A percentile compares a stretch with the other conserved stretches of the same genome.
phyloP scores from a whole-genome alignment of 305 asterid species.

The Solanum hybrid region DNA sequence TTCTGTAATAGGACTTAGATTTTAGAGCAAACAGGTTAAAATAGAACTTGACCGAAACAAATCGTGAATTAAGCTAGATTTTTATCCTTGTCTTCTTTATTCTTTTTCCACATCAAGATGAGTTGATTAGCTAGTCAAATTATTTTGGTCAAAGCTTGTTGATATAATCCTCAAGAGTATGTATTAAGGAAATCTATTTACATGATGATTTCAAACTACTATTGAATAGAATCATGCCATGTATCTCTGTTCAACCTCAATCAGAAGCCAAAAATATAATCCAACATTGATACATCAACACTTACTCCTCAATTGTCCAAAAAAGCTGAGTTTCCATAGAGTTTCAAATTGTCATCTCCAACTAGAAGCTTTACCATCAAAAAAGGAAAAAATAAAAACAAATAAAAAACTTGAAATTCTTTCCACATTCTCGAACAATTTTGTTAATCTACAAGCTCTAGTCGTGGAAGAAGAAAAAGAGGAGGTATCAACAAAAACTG shows the following conservation, averaged over 20 bases:
- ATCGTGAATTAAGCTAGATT: neutral
- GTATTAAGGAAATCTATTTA: neutral
- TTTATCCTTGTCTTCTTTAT: neutral
- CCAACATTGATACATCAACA: neutral
- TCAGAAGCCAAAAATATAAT: neutral
- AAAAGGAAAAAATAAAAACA: neutral
- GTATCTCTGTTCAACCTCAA: neutral
- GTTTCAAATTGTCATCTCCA: slow-evolving; percentile 2
- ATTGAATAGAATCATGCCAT: neutral
- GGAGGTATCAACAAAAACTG: neutral
- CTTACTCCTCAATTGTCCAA: neutral
- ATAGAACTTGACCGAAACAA: neutral
- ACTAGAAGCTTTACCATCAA: slow-evolving; percentile 1
- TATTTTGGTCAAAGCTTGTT: neutral
- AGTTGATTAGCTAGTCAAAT: neutral
- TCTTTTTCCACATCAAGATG: neutral
- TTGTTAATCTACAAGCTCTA: neutral
- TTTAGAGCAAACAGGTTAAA: neutral
- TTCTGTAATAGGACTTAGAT: neutral
- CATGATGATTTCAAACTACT: neutral
- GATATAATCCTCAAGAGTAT: neutral
- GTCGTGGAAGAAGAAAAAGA: neutral
- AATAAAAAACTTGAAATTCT: neutral
- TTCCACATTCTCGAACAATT: neutral
- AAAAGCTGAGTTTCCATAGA: neutral